These are phyloP conservation scores for Trypanosoma theileri DNA, from an alignment of 208 protist species.

Conservation along the genomic window DNA sequence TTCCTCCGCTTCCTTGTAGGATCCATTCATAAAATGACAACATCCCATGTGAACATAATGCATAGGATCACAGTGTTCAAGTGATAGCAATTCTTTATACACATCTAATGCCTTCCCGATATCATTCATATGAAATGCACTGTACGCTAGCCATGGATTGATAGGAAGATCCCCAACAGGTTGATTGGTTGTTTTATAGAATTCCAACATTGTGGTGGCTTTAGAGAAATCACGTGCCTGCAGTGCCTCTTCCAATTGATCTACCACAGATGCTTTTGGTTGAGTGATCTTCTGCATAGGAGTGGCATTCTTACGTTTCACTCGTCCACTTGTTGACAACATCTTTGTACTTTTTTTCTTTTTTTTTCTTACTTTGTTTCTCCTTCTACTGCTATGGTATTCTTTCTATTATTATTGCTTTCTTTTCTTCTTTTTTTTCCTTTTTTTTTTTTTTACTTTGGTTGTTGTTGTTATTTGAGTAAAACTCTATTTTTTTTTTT, in stretches of 20 bases:
- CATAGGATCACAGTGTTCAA: slow-evolving; percentile 61
- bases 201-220: slow-evolving; percentile 87
- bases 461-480: neutral
- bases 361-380: slow-evolving; percentile 9
- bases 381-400: neutral
- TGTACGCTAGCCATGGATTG: slow-evolving; percentile 94
- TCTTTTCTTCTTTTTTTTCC: slow-evolving; percentile 9
- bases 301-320: slow-evolving; percentile 59
- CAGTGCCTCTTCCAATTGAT: slow-evolving; percentile 89
- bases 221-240: slow-evolving; percentile 88
- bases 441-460: neutral
- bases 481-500: slow-evolving; percentile 5
- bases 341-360: slow-evolving; percentile 31
- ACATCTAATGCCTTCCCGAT: slow-evolving; percentile 90
- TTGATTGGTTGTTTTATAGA: slow-evolving; percentile 83
- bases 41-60: slow-evolving; percentile 82
- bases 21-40: slow-evolving; percentile 82
- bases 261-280: slow-evolving; percentile 48
- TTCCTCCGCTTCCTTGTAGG: slow-evolving; percentile 91
- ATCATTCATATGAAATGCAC: slow-evolving; percentile 94
- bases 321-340: slow-evolving; percentile 71
- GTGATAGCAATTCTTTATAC: slow-evolving; percentile 79
- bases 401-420: neutral
- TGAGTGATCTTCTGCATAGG: slow-evolving; percentile 33
- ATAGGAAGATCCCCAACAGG: slow-evolving; percentile 73